These are phyloP conservation scores for Gnetum montanum DNA, from an alignment of 75 land plant species.

Conservation along the genomic window DNA sequence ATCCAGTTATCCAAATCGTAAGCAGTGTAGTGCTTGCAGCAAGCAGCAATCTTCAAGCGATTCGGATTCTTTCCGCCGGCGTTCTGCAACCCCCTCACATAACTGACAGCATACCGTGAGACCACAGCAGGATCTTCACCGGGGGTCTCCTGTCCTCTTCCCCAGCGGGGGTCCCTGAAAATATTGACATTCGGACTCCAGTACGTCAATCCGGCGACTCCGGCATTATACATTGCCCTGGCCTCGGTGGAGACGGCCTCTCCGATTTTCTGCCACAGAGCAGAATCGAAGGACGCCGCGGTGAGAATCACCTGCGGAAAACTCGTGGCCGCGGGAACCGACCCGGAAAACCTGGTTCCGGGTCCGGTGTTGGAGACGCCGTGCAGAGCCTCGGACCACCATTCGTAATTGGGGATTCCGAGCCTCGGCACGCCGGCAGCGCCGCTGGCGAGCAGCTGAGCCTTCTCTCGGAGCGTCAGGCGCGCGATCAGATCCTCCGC, in stretches of 20 bases:
- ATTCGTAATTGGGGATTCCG: slow-evolving; percentile 63
- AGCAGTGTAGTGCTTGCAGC: slow-evolving; percentile 87
- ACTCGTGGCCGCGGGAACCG: slow-evolving; percentile 69
- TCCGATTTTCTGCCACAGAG: slow-evolving; percentile 78
- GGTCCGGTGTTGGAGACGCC: slow-evolving; percentile 70
- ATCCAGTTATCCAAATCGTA: slow-evolving; percentile 84
- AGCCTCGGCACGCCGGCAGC: slow-evolving; percentile 61
- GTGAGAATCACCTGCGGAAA: slow-evolving; percentile 86
- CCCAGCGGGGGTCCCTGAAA: slow-evolving; percentile 89
- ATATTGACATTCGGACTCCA: slow-evolving; percentile 95
- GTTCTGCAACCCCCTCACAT: slow-evolving; percentile 65
- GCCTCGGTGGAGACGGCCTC: slow-evolving; percentile 83
- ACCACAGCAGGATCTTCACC: slow-evolving; percentile 77
- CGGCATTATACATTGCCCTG: slow-evolving; percentile 83
- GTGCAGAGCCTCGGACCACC: slow-evolving; percentile 94
- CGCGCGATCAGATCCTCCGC: slow-evolving; percentile 50
- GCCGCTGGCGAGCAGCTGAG: slow-evolving; percentile 38
- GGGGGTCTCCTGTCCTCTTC: slow-evolving; percentile 89
- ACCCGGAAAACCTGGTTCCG: slow-evolving; percentile 45
- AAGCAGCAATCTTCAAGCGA: slow-evolving; percentile 69
- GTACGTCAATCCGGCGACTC: slow-evolving; percentile 66
- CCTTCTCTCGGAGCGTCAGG: slow-evolving; percentile 68
- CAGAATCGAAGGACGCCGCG: slow-evolving; percentile 79
- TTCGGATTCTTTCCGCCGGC: slow-evolving; percentile 14
- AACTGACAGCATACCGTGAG: slow-evolving; percentile 45